These are phyloP conservation scores for Fusarium fracticaudum DNA, from an alignment of 2,329 filamentous ascomycete genomes.

Conservation along the genomic window DNA sequence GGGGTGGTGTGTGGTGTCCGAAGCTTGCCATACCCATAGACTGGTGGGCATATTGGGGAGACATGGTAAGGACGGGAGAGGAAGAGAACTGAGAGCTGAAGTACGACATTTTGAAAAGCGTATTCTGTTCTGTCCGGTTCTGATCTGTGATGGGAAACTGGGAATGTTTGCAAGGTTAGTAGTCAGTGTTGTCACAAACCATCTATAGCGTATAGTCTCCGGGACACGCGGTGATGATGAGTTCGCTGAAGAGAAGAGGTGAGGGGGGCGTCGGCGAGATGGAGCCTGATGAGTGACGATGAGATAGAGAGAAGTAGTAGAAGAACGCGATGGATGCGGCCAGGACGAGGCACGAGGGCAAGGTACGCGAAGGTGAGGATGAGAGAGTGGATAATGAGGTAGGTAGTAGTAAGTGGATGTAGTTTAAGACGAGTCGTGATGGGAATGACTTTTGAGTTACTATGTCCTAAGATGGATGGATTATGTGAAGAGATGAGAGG, in stretches of 20 bases:
- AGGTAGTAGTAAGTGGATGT: not conserved
- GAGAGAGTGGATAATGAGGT: not conserved
- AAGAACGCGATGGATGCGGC: slow-evolving; percentile 13
- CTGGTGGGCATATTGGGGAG: slow-evolving; percentile 49
- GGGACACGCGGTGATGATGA: slow-evolving; percentile 23
- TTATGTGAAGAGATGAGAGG: not conserved
- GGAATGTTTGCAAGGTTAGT: slow-evolving; percentile 42
- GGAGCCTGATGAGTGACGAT: not conserved
- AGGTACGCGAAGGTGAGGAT: slow-evolving; percentile 15
- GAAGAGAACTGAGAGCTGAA: slow-evolving; percentile 55
- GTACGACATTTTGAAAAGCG: slow-evolving; percentile 52
- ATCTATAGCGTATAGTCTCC: slow-evolving; percentile 35
- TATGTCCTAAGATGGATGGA: not conserved
- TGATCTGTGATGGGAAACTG: slow-evolving; percentile 27
- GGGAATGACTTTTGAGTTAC: slow-evolving; percentile 3
- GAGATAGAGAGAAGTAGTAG: not conserved
- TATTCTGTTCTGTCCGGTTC: not conserved
- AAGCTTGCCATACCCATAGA: slow-evolving; percentile 46
- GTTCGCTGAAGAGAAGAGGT: slow-evolving; percentile 8
- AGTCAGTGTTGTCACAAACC: slow-evolving; percentile 47
- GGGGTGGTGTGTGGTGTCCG: slow-evolving; percentile 39
- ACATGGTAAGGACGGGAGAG: slow-evolving; percentile 57
- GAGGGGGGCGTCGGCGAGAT: not conserved
- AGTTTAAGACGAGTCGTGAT: slow-evolving; percentile 5
- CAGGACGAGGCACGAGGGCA: slow-evolving; percentile 21